phyloP scores from a whole-genome alignment of 2,329 filamentous ascomycete species.

The Ophiostoma piceae region DNA sequence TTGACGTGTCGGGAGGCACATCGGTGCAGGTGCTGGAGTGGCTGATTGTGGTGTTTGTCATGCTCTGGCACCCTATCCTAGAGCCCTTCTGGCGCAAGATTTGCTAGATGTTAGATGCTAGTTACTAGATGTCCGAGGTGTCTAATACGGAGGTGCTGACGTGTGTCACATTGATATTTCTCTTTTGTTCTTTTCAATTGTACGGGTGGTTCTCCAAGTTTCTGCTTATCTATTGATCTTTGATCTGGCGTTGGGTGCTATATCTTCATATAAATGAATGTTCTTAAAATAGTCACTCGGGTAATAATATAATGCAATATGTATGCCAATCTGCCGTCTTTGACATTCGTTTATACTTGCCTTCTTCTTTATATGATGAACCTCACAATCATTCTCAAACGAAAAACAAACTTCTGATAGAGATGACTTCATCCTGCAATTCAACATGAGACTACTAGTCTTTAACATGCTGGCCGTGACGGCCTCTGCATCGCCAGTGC shows the following conservation, averaged over 20 bases:
- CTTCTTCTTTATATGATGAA: too few relatives aligned
- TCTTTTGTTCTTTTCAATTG: not conserved
- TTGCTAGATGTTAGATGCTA: not conserved
- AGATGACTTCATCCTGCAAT: too few relatives aligned
- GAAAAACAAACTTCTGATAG: too few relatives aligned
- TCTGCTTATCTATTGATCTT: too few relatives aligned
- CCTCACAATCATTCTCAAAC: too few relatives aligned
- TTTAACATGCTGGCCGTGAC: too few relatives aligned
- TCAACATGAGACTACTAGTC: too few relatives aligned
- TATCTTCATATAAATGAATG: not conserved
- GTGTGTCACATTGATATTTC: not conserved
- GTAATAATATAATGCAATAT: not conserved
- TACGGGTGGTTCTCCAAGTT: not conserved
- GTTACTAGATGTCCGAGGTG: not conserved
- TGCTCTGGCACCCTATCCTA: conserved; percentile 27
- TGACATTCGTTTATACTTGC: too few relatives aligned
- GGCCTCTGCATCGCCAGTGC: too few relatives aligned
- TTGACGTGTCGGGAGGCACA: conserved; percentile 23
- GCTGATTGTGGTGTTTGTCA: conserved; percentile 26
- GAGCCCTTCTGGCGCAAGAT: conserved; percentile 23
- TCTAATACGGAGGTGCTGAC: not conserved
- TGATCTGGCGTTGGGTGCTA: too few relatives aligned
- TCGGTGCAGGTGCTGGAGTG: conserved; percentile 28
- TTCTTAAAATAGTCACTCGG: not conserved
- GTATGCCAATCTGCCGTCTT: not conserved